Evolutionary conservation across 176 grass and related monocot genomes (phyloP).

Genomic region (Zoysia pacifica): DNA sequence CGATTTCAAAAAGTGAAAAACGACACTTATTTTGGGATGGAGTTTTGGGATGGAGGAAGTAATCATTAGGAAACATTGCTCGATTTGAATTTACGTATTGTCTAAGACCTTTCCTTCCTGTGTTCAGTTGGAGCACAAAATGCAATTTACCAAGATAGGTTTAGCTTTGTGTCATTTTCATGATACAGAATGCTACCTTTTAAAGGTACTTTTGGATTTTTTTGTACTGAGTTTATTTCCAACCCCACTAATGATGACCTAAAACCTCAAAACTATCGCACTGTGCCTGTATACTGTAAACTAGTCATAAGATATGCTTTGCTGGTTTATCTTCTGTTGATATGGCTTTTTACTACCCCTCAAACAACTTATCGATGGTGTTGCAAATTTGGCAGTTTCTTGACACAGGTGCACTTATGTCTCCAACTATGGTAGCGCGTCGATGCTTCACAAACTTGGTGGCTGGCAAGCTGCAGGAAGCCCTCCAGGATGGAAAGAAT

Average conservation of each 20-base stretch:
- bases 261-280: neutral
- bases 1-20: too few relatives aligned
- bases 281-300: neutral
- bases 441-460: conserved; percentile 63
- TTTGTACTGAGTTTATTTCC: neutral
- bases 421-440: conserved; percentile 66
- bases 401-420: conserved; percentile 54
- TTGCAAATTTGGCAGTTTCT: conserved; percentile 61
- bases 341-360: neutral
- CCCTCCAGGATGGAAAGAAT: conserved; percentile 61
- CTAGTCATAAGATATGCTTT: neutral
- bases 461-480: conserved; percentile 57
- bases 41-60: too few relatives aligned
- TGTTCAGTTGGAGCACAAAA: neutral
- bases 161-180: neutral
- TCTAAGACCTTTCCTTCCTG: too few relatives aligned
- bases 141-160: neutral
- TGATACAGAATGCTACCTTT: neutral
- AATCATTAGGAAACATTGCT: too few relatives aligned
- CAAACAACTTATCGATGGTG: neutral
- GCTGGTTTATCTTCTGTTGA: neutral
- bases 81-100: too few relatives aligned
- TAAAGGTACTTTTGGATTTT: neutral
- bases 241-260: neutral
- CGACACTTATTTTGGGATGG: too few relatives aligned